Base-by-base conservation (phyloP, 2,329 filamentous ascomycete genomes). In the Xylariomycetidae sp. region DNA sequence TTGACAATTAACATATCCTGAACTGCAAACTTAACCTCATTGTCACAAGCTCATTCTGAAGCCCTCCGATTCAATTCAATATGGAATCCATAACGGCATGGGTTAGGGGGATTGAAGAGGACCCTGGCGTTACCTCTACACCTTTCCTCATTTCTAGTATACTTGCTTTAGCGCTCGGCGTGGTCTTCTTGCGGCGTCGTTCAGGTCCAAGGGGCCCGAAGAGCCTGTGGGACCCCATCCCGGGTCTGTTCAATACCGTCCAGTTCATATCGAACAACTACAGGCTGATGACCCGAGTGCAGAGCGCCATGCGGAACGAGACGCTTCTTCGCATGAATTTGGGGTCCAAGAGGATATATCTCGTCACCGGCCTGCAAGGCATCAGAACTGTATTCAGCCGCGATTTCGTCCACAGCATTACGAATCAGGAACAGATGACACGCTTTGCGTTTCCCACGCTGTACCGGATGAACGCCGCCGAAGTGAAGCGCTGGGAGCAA, bases 201-300 rank as follows among this genome's bases (percentile, higher is more conserved):
- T n/a, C n/a, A n/a, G n/a, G n/a, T n/a, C n/a, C n/a, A n/a, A n/a
- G n/a, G n/a, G n/a, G n/a, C n/a, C n/a, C n/a, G n/a, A n/a, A n/a
- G n/a, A n/a, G n/a, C n/a, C n/a, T n/a, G n/a, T n/a, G n/a, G n/a
- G 33, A 40, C 22, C 37, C 37, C 18, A 33, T 40, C n/a, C 37
- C 37, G 16, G 30, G 37, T 5, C 13, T 37, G n/a, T 40, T 36
- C 33, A 40, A 40, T 18, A 40, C 37, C n/a, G 8, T 40, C 15
- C 34, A 40, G 18, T 40, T 40, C 26, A 30, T 37, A 11, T 14
- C 15, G 12, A 36, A 33, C 20, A 37, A 37, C 14, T 19, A 33
- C n/a, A 34, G 25, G 30, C 33, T 37, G 25, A 40, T 40, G 34
- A 10, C 3, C 7, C 28, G 37, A 7, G 37, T 37, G 5, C 30